A percentile compares a stretch with the other conserved stretches of the same genome.
These are phyloP conservation scores for Malus hybrid DNA, from an alignment of 331 rosid genomes.

Conservation along the genomic window DNA sequence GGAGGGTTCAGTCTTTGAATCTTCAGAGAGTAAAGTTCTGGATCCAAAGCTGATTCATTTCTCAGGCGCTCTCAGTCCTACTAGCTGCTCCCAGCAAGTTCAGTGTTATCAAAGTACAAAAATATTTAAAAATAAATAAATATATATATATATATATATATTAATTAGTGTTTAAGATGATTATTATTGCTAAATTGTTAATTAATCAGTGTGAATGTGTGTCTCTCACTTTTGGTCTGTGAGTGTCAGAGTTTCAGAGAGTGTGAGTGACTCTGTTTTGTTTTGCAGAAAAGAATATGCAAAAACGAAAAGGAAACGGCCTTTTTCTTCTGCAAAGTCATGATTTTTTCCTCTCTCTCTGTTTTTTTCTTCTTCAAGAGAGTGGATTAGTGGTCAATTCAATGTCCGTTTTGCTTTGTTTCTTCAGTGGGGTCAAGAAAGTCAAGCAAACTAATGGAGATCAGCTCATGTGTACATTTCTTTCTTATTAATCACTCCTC, in stretches of 20 bases:
- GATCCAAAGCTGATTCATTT: slow-evolving; percentile 4
- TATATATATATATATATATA: too few species aligned
- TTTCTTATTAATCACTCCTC: not conserved
- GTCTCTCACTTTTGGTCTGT: slow-evolving; percentile 20
- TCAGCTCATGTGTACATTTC: not conserved
- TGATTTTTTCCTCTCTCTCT: slow-evolving; percentile 18
- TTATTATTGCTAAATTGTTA: not conserved
- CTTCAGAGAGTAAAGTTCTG: slow-evolving; percentile 2
- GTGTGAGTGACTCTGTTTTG: not conserved
- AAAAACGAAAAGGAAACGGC: slow-evolving; percentile 3
- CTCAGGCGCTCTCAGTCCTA: not conserved
- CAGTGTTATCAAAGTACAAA: not conserved
- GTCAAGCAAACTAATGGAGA: slow-evolving; percentile 10
- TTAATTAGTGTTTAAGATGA: not conserved
- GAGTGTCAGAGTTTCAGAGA: slow-evolving; percentile 6
- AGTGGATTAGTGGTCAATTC: slow-evolving; percentile 15
- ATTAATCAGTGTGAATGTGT: not conserved
- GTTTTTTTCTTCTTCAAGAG: not conserved
- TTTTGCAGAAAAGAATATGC: not conserved
- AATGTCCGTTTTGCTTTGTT: not conserved
- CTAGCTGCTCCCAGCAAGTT: not conserved
- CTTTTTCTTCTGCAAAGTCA: slow-evolving; percentile 26
- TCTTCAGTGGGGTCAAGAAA: not conserved
- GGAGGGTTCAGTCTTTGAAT: not conserved
- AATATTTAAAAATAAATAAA: not conserved